Conservation (phyloP, 1,284 basidiomycete genomes). For the Polyporus tsugae region DNA sequence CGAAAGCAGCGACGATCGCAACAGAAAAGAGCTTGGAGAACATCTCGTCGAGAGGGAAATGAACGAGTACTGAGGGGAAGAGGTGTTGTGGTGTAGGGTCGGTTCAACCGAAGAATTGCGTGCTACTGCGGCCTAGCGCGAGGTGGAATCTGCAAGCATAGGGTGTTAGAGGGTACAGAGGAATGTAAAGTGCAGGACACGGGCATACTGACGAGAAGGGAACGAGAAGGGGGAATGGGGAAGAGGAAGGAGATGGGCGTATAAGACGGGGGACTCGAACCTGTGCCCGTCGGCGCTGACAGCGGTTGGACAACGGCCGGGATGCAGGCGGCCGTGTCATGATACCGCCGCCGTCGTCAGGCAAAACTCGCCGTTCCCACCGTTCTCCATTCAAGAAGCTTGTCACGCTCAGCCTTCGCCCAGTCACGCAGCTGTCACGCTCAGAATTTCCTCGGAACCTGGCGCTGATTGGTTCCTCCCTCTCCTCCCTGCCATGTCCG, state of each 20-base stretch:
- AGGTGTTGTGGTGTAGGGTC: constrained; percentile 34
- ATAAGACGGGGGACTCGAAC: constrained; percentile 34
- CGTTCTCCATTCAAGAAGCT: constrained; percentile 1
- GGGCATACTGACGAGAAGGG: constrained; percentile 42
- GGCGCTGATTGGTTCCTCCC: constrained; percentile 35
- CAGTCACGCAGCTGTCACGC: background rate
- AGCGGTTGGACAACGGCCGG: background rate
- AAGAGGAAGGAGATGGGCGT: constrained; percentile 30
- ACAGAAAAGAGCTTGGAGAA: constrained; percentile 51
- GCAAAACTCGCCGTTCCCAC: constrained; percentile 25
- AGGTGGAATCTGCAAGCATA: constrained; percentile 37
- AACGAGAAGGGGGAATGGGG: constrained; percentile 45
- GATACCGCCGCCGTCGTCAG: constrained; percentile 28
- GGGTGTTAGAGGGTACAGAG: background rate
- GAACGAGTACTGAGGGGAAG: constrained; percentile 32
- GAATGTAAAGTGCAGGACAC: constrained; percentile 1
- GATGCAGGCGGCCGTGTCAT: constrained; percentile 26
- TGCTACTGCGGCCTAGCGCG: constrained; percentile 49
- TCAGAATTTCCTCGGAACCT: background rate
- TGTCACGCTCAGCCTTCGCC: constrained; percentile 32
- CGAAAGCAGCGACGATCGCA: constrained; percentile 52
- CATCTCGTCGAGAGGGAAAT: constrained; percentile 48
- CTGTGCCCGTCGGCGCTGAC: constrained; percentile 24
- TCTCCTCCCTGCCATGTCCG: constrained; percentile 62
- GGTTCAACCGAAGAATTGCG: constrained; percentile 45